phyloP scores from a whole-genome alignment of 805 yeast species.

The Saccharomycopsis fibuligera region DNA sequence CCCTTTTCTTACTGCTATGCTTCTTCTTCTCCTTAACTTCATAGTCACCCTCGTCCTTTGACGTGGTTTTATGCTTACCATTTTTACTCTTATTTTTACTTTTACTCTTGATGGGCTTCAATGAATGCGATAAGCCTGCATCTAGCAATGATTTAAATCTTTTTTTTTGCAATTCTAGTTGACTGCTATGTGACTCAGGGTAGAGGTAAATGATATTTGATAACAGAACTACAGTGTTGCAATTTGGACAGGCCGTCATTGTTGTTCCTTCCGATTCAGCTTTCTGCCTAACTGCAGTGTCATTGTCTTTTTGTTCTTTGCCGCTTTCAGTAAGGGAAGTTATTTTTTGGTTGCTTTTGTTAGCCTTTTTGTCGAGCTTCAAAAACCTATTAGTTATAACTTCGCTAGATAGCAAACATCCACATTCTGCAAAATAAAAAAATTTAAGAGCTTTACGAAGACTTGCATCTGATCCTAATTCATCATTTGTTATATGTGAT shows the following conservation, averaged over 20 bases:
- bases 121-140: conserved; percentile 5
- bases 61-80: background rate
- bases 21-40: background rate
- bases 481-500: conserved; percentile 14
- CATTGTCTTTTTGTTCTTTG: background rate
- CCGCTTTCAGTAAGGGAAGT: background rate
- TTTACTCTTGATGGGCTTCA: conserved; percentile 3
- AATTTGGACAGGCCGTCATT: conserved; percentile 17
- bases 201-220: conserved; percentile 17
- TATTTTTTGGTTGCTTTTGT: background rate
- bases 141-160: conserved; percentile 8
- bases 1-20: too few relatives aligned
- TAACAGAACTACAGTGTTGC: conserved; percentile 4
- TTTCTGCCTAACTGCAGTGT: background rate
- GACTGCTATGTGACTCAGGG: background rate
- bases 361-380: conserved; percentile 3
- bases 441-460: conserved; percentile 5
- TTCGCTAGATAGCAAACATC: conserved; percentile 18
- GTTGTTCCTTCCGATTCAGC: background rate
- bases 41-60: background rate
- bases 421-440: conserved; percentile 22
- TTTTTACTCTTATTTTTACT: conserved; percentile 5
- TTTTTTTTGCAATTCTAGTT: background rate
- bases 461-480: background rate
- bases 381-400: conserved; percentile 5